Percentiles rank a stretch among this genome's conserved stretches.
Evolutionary conservation across 352 stramenopile genomes (phyloP).

Genomic region (Phytophthora pistaciae): DNA sequence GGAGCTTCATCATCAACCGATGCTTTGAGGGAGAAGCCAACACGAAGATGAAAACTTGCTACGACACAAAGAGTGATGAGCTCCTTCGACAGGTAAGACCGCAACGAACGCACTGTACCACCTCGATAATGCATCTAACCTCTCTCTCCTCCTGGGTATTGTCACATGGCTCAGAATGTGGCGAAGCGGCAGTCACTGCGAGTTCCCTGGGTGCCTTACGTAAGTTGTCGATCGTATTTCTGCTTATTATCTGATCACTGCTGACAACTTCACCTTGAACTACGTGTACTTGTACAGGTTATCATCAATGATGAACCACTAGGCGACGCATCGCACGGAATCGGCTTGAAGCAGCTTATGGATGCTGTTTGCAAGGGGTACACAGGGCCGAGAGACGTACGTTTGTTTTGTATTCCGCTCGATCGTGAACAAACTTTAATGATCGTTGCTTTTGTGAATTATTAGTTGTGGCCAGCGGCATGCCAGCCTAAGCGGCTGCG

Average conservation of each 20-base stretch:
- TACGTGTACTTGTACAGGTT: conserved; percentile 37
- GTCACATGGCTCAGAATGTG: conserved; percentile 53
- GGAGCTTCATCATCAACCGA: conserved; percentile 66
- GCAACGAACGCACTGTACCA: not conserved
- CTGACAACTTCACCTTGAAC: not conserved
- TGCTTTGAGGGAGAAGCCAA: conserved; percentile 65
- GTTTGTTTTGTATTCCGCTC: not conserved
- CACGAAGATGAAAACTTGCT: conserved; percentile 73
- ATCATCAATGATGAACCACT: conserved; percentile 65
- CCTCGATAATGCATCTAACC: not conserved
- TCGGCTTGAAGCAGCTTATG: conserved; percentile 72
- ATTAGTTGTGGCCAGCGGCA: conserved; percentile 50
- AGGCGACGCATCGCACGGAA: conserved; percentile 68
- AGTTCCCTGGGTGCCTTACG: conserved; percentile 75
- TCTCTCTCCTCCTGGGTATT: not conserved
- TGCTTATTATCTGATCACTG: not conserved
- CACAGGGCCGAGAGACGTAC: conserved; percentile 55
- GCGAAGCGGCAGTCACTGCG: conserved; percentile 55
- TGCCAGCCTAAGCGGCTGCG: conserved; percentile 76
- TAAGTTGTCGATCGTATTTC: conserved; percentile 35
- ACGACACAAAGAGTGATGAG: conserved; percentile 61
- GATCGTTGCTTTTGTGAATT: conserved; percentile 5
- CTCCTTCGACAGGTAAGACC: conserved; percentile 61
- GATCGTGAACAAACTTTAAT: not conserved
- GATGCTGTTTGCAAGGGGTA: conserved; percentile 78